These are phyloP conservation scores for Spergularia marina DNA, from an alignment of 148 eudicot species.

Conservation along the genomic window DNA sequence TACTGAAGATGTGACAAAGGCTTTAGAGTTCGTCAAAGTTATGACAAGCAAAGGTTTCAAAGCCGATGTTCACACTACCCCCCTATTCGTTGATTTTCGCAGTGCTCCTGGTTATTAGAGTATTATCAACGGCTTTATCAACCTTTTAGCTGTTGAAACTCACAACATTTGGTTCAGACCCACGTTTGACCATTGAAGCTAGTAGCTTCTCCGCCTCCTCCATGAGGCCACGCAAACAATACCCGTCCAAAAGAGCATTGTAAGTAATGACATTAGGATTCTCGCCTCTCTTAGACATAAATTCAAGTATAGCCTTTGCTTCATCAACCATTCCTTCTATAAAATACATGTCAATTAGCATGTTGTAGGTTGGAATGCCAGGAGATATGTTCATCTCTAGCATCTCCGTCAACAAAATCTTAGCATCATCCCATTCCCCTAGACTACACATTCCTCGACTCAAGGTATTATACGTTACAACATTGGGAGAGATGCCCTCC, in stretches of 20 bases:
- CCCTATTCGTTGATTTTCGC: no score
- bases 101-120: no score
- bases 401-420: constrained; percentile 5
- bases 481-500: not conserved
- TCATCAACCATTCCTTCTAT: not conserved
- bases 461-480: not conserved
- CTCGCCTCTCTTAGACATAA: constrained; percentile 1
- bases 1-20: no score
- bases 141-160: constrained; percentile 18
- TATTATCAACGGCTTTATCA: constrained; percentile 26
- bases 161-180: constrained; percentile 25
- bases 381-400: not conserved
- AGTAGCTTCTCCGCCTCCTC: constrained; percentile 7
- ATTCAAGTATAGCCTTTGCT: not conserved
- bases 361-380: not conserved
- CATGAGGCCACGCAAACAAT: constrained; percentile 14
- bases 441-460: constrained; percentile 7
- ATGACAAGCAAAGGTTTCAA: no score
- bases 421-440: constrained; percentile 12
- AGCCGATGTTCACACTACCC: no score
- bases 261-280: constrained; percentile 5
- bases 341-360: not conserved
- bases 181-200: not conserved
- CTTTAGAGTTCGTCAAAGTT: no score
- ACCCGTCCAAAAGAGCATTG: constrained; percentile 10